Conservation (phyloP, 2,329 filamentous ascomycete species). For the Harringtonia lauricola region DNA sequence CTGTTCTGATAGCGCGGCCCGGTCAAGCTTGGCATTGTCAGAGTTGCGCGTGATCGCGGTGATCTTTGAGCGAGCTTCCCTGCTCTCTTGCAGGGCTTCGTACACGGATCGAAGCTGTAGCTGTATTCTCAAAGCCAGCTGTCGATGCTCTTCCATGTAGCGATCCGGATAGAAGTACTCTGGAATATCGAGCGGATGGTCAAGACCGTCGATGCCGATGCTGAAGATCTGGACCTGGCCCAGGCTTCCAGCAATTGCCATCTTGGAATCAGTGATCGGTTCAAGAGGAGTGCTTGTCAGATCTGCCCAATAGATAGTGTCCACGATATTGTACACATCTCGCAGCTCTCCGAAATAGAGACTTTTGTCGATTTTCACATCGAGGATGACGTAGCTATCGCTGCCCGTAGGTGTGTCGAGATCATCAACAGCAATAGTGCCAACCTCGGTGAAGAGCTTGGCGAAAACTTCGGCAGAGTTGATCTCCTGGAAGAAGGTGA, state of each 20-base stretch:
- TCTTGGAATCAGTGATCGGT: not conserved
- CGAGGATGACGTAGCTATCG: slow-evolving; percentile 12
- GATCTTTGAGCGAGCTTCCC: slow-evolving; percentile 1
- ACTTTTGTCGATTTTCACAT: slow-evolving; percentile 54
- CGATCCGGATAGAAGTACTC: slow-evolving; percentile 15
- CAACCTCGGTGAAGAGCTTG: slow-evolving; percentile 3
- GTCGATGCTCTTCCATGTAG: slow-evolving; percentile 12
- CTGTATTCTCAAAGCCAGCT: slow-evolving; percentile 11
- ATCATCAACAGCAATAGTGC: not conserved
- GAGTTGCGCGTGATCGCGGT: slow-evolving; percentile 4
- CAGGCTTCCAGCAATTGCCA: slow-evolving; percentile 5
- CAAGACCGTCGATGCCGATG: slow-evolving; percentile 7
- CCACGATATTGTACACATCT: slow-evolving; percentile 24
- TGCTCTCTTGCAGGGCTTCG: slow-evolving; percentile 7
- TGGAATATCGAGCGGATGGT: slow-evolving; percentile 13
- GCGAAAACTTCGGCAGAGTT: not conserved
- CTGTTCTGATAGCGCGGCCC: slow-evolving; percentile 9
- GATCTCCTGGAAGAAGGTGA: slow-evolving; percentile 24
- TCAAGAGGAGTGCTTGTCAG: not conserved
- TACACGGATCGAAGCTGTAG: slow-evolving; percentile 8
- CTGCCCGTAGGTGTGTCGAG: not conserved
- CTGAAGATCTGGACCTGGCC: slow-evolving; percentile 13
- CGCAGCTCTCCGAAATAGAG: slow-evolving; percentile 63
- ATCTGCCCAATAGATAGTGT: slow-evolving; percentile 20
- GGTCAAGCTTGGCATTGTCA: slow-evolving; percentile 6